Percentiles rank a stretch among this genome's conserved stretches.
Conservation (phyloP, 75 land plant genomes). For the Cupressus sempervirens region DNA sequence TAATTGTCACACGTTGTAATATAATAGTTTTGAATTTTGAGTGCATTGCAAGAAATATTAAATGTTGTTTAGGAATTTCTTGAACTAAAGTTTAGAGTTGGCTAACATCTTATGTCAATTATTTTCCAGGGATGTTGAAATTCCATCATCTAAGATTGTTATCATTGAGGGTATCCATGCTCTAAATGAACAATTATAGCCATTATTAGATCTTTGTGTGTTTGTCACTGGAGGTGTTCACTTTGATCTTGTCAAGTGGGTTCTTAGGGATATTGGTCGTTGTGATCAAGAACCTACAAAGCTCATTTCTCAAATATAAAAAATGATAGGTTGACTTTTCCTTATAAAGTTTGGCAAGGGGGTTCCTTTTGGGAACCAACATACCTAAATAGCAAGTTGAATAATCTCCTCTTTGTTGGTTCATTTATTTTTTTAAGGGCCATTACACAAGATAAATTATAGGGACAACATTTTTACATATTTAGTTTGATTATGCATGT, state of each 20-base stretch:
- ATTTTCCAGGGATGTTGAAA: constrained; percentile 21
- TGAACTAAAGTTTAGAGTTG: neutral
- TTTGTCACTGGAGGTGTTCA: constrained; percentile 48
- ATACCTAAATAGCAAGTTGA: neutral
- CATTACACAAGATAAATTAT: too few relatives aligned
- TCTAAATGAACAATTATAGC: constrained; percentile 31
- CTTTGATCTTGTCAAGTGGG: constrained; percentile 47
- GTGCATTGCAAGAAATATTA: neutral
- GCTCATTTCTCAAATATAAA: constrained; percentile 37
- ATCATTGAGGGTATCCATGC: constrained; percentile 45
- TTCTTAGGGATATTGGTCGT: constrained; percentile 32
- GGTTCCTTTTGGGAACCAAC: neutral
- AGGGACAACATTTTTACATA: neutral
- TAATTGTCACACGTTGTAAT: neutral
- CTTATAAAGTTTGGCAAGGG: neutral
- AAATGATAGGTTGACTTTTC: constrained; percentile 22
- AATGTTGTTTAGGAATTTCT: neutral
- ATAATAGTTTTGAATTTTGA: neutral
- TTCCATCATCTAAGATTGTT: constrained; percentile 26
- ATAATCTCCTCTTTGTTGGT: neutral
- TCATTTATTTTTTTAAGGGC: neutral
- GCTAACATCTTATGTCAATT: neutral
- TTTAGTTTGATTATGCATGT: neutral
- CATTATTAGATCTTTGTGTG: constrained; percentile 33
- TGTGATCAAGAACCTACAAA: constrained; percentile 38